Percentiles rank a stretch among this genome's conserved stretches.
Evolutionary conservation across 2,329 filamentous ascomycete species (phyloP).

Genomic region (Venturia pyrina): DNA sequence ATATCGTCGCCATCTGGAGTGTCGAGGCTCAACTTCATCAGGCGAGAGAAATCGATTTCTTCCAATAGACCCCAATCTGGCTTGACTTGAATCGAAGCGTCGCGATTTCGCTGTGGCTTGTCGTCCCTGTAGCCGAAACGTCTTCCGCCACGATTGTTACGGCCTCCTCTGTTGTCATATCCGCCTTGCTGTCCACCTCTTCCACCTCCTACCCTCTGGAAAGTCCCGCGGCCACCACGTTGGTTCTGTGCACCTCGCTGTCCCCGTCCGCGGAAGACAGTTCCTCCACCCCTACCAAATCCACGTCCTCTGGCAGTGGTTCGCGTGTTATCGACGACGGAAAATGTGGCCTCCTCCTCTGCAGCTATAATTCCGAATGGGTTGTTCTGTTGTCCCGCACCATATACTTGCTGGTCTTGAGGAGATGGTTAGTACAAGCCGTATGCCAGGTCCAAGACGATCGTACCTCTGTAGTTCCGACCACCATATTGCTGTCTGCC

Average conservation of each 20-base stretch:
- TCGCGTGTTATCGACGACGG: slow-evolving; percentile 89
- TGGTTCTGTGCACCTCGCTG: slow-evolving; percentile 69
- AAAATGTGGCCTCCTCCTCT: slow-evolving; percentile 96
- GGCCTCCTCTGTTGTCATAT: slow-evolving; percentile 61
- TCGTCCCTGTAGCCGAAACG: slow-evolving; percentile 98
- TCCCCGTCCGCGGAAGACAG: slow-evolving; percentile 70
- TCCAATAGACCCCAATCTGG: slow-evolving; percentile 91
- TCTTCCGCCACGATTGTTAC: slow-evolving; percentile 64
- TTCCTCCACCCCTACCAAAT: slow-evolving; percentile 76
- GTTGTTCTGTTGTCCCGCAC: slow-evolving; percentile 68
- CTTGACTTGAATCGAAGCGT: slow-evolving; percentile 93
- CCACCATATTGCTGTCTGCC: slow-evolving; percentile 76
- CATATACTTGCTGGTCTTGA: slow-evolving; percentile 91
- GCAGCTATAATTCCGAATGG: slow-evolving; percentile 80
- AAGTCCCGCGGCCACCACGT: slow-evolving; percentile 59
- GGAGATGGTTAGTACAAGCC: not conserved
- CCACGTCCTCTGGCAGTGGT: slow-evolving; percentile 72
- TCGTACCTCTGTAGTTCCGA: slow-evolving; percentile 79
- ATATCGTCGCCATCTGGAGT: slow-evolving; percentile 91
- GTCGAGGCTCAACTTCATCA: slow-evolving; percentile 92
- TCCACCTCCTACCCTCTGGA: slow-evolving; percentile 61
- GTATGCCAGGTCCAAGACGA: not conserved
- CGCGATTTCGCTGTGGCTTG: slow-evolving; percentile 92
- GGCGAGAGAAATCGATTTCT: slow-evolving; percentile 96
- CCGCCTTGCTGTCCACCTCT: slow-evolving; percentile 50